A percentile compares a stretch with the other conserved stretches of the same genome.
Conservation (phyloP, 108 stramenopile genomes). For the Conticribra weissflogii region DNA sequence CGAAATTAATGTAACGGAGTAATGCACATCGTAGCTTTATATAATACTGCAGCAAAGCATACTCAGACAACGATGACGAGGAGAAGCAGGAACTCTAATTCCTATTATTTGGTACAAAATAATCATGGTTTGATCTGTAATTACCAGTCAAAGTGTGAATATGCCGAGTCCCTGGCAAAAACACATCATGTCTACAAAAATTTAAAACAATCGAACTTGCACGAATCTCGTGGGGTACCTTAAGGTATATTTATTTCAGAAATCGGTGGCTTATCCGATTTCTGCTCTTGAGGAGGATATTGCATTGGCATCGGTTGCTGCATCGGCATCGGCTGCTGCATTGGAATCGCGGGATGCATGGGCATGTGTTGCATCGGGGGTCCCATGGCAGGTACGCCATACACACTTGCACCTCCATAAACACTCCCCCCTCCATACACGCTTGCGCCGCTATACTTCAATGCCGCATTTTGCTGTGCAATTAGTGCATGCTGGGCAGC, state of each 20-base stretch:
- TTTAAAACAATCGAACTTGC: too few species aligned
- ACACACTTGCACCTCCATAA: constrained; percentile 18
- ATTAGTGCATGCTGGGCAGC: constrained; percentile 23
- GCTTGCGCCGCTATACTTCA: constrained; percentile 22
- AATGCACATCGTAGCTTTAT: too few species aligned
- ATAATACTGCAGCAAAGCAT: too few species aligned
- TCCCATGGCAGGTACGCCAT: neutral
- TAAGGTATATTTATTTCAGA: constrained; percentile 1
- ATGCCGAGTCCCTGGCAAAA: too few species aligned
- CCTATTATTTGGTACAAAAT: too few species aligned
- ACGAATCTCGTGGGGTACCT: too few species aligned
- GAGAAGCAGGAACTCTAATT: too few species aligned
- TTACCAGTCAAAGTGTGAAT: too few species aligned
- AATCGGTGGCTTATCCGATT: neutral
- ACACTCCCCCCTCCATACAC: constrained; percentile 28
- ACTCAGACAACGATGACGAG: too few species aligned
- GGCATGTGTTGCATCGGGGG: constrained; percentile 7
- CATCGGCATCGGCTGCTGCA: constrained; percentile 2
- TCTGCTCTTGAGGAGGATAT: neutral
- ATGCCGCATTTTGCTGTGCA: constrained; percentile 34
- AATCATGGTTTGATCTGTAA: too few species aligned
- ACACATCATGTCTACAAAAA: too few species aligned
- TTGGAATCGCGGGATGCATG: constrained; percentile 1
- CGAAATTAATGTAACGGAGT: too few species aligned
- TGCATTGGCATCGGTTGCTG: neutral